Percentiles rank a stretch among this genome's conserved stretches.
Conservation (phyloP, 164 flowering plant genomes). For the Euptelea pleiosperma region DNA sequence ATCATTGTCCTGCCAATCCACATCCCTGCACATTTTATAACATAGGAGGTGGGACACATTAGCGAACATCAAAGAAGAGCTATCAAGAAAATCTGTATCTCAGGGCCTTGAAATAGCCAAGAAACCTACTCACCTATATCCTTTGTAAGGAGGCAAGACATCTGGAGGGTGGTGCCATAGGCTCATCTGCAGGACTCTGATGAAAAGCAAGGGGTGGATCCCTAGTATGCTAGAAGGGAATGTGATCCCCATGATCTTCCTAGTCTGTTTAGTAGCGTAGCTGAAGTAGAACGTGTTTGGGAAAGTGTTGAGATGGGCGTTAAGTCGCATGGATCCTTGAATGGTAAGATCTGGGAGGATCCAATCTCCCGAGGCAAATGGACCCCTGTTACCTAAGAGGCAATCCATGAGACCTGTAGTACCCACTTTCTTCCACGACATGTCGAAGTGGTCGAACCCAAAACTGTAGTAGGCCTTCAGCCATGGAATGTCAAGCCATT, state of each 20-base stretch:
- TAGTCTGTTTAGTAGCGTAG: slow-evolving; percentile 85
- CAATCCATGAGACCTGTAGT: slow-evolving; percentile 76
- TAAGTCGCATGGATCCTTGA: slow-evolving; percentile 76
- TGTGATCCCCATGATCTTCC: slow-evolving; percentile 67
- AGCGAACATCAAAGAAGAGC: neutral
- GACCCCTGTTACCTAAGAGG: slow-evolving; percentile 84
- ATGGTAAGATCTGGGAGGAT: slow-evolving; percentile 91
- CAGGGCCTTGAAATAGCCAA: neutral
- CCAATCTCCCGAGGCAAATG: slow-evolving; percentile 96
- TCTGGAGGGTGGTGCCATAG: slow-evolving; percentile 79
- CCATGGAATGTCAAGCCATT: slow-evolving; percentile 86
- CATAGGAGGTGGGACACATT: neutral
- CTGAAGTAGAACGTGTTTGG: slow-evolving; percentile 90
- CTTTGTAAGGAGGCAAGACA: slow-evolving; percentile 81
- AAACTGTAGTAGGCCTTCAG: slow-evolving; percentile 81
- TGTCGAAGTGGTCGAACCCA: slow-evolving; percentile 91
- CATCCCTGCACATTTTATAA: slow-evolving; percentile 59
- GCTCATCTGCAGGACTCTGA: slow-evolving; percentile 87
- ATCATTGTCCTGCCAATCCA: slow-evolving; percentile 98
- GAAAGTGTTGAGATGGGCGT: slow-evolving; percentile 63
- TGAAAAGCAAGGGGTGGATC: slow-evolving; percentile 78
- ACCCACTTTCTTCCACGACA: slow-evolving; percentile 80
- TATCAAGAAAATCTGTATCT: neutral
- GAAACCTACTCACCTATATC: slow-evolving; percentile 63
- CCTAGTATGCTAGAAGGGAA: slow-evolving; percentile 74